Conservation (phyloP, 306 rosid species). For the Astragalus membranaceus region DNA sequence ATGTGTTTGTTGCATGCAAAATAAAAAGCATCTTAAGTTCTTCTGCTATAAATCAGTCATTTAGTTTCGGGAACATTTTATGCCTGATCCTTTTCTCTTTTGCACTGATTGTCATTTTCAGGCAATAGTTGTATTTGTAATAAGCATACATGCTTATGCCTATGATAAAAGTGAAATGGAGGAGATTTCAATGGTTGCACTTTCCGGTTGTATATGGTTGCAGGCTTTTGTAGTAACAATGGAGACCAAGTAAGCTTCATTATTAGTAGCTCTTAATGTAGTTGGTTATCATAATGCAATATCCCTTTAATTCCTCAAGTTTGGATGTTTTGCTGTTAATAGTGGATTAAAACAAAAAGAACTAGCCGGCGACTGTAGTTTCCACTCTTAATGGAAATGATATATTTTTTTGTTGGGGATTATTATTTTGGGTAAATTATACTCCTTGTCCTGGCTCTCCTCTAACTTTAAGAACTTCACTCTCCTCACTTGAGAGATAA, state of each 20-base stretch:
- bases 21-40: not conserved
- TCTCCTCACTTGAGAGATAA: not conserved
- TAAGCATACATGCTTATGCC: conserved; percentile 87
- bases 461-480: not conserved
- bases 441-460: not conserved
- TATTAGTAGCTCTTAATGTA: not conserved
- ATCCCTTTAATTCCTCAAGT: not conserved
- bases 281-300: not conserved
- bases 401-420: not conserved
- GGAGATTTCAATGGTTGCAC: conserved; percentile 90
- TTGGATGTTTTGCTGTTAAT: not conserved
- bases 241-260: conserved; percentile 86
- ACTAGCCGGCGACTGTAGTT: not conserved
- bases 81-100: conserved; percentile 15
- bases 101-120: conserved; percentile 35
- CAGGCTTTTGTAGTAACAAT: conserved; percentile 86
- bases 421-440: not conserved
- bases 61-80: not conserved
- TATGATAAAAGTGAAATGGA: conserved; percentile 91
- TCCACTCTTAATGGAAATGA: not conserved
- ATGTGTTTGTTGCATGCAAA: not conserved
- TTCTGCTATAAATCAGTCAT: not conserved
- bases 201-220: conserved; percentile 97
- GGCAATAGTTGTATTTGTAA: conserved; percentile 82
- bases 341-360: not conserved